Evolutionary conservation across 2,329 filamentous ascomycete species (phyloP).

Genomic region (Allantophomopsis lycopodina): DNA sequence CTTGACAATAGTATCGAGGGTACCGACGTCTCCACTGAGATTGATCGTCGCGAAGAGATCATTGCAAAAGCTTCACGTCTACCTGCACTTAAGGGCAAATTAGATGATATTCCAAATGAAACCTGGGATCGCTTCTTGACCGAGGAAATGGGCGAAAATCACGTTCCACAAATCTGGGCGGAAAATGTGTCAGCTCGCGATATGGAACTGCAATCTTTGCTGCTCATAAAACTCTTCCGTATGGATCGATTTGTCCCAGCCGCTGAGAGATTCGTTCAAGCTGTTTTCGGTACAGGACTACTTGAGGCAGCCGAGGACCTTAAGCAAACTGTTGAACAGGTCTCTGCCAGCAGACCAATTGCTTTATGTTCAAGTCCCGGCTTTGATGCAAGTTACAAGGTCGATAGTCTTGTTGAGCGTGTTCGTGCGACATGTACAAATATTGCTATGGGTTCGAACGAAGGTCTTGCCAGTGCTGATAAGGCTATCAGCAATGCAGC

Average conservation of each 20-base stretch:
- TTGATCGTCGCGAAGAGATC: constrained; percentile 50
- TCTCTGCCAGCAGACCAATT: constrained; percentile 73
- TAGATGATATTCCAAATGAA: constrained; percentile 45
- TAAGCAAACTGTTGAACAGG: constrained; percentile 70
- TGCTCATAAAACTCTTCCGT: constrained; percentile 88
- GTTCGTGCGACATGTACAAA: constrained; percentile 77
- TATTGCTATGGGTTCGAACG: constrained; percentile 98
- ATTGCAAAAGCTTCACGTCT: constrained; percentile 57
- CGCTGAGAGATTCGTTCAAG: constrained; percentile 77
- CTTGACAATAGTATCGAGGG: constrained; percentile 67
- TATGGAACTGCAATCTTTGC: constrained; percentile 65
- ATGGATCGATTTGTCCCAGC: constrained; percentile 90
- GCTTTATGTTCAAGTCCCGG: constrained; percentile 89
- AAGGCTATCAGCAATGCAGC: constrained; percentile 91
- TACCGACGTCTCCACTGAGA: constrained; percentile 62
- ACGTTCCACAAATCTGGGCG: constrained; percentile 66
- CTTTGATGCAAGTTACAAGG: constrained; percentile 98
- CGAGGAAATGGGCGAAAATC: constrained; percentile 78
- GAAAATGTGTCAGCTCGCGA: constrained; percentile 51
- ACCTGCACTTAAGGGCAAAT: constrained; percentile 55
- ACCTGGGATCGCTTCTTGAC: constrained; percentile 73
- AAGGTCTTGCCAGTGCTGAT: constrained; percentile 83
- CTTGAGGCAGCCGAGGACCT: constrained; percentile 80
- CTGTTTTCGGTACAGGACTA: constrained; percentile 72
- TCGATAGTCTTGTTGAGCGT: constrained; percentile 84